phyloP scores from a whole-genome alignment of 495 filamentous ascomycete genomes.

The Rhypophila decipiens region DNA sequence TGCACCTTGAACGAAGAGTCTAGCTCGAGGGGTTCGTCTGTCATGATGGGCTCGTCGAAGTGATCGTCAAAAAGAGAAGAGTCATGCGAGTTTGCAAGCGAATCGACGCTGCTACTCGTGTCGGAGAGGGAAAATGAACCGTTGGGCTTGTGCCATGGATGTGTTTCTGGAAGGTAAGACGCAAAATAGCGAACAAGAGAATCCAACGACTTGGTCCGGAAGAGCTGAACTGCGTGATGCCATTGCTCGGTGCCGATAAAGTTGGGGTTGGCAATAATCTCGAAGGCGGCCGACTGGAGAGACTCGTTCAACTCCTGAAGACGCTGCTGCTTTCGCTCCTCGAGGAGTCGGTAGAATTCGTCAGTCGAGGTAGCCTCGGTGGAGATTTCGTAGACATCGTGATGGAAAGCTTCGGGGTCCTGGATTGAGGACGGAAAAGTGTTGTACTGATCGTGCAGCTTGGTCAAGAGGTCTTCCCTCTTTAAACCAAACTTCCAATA shows the following conservation, averaged over 20 bases:
- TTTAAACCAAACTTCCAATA: constrained; percentile 44
- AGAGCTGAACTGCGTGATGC: constrained; percentile 44
- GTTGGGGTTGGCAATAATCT: constrained; percentile 45
- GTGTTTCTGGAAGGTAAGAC: constrained; percentile 41
- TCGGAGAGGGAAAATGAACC: constrained; percentile 20
- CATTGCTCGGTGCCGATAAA: constrained; percentile 46
- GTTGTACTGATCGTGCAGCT: constrained; percentile 37
- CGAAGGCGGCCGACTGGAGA: constrained; percentile 42
- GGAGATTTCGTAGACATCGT: constrained; percentile 41
- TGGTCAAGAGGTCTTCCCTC: constrained; percentile 32
- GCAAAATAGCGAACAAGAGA: constrained; percentile 47
- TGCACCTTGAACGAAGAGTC: constrained; percentile 16
- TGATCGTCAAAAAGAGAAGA: constrained; percentile 32
- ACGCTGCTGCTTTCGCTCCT: constrained; percentile 39
- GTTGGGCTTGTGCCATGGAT: constrained; percentile 27
- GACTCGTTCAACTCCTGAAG: constrained; percentile 40
- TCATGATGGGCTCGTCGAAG: constrained; percentile 29
- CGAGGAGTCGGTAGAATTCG: constrained; percentile 41
- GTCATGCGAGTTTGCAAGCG: constrained; percentile 12
- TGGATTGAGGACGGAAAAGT: constrained; percentile 30
- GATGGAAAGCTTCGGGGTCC: constrained; percentile 35
- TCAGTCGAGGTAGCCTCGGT: constrained; percentile 31
- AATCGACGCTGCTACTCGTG: constrained; percentile 19
- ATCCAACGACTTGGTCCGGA: constrained; percentile 44
- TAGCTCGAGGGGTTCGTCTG: constrained; percentile 36